These are phyloP conservation scores for Cytospora schulzeri DNA, from an alignment of 2,329 filamentous ascomycete genomes.

Conservation along the genomic window DNA sequence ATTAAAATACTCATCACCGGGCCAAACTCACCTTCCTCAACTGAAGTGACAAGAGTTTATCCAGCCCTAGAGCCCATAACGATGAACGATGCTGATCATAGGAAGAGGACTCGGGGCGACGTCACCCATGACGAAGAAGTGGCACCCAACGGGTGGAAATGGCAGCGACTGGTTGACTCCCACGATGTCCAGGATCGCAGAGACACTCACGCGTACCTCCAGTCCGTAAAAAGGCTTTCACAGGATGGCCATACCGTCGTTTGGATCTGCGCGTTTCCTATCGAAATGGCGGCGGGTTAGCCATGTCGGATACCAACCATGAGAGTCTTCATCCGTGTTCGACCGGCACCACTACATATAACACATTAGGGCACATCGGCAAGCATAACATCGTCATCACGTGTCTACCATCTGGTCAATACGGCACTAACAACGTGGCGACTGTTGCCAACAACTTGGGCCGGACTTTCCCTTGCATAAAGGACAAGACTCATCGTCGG, in stretches of 20 bases:
- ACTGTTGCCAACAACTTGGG: slow-evolving; percentile 33
- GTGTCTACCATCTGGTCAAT: slow-evolving; percentile 32
- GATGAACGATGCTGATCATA: neutral
- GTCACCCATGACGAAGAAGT: neutral
- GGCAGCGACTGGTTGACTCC: too few relatives aligned
- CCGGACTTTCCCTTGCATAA: slow-evolving; percentile 34
- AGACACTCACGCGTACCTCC: too few relatives aligned
- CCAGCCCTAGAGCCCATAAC: neutral
- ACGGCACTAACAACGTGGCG: slow-evolving; percentile 33
- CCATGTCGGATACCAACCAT: slow-evolving; percentile 17
- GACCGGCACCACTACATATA: slow-evolving; percentile 3
- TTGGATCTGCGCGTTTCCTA: slow-evolving; percentile 25
- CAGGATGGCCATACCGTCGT: slow-evolving; percentile 5
- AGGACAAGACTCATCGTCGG: slow-evolving; percentile 38
- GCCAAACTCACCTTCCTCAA: too few relatives aligned
- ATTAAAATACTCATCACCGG: too few relatives aligned
- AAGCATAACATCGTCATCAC: slow-evolving; percentile 31
- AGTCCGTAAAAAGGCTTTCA: neutral
- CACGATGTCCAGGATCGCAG: too few relatives aligned
- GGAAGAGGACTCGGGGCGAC: neutral
- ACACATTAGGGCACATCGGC: slow-evolving; percentile 14
- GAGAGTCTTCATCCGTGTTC: neutral
- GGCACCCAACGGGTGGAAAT: too few relatives aligned
- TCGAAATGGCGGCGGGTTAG: slow-evolving; percentile 21
- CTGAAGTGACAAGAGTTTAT: neutral